Evolutionary conservation across 768 basidiomycete genomes (phyloP), one percentile per base, ranked within the genome.

Genomic region (Lactarius indigo): DNA sequence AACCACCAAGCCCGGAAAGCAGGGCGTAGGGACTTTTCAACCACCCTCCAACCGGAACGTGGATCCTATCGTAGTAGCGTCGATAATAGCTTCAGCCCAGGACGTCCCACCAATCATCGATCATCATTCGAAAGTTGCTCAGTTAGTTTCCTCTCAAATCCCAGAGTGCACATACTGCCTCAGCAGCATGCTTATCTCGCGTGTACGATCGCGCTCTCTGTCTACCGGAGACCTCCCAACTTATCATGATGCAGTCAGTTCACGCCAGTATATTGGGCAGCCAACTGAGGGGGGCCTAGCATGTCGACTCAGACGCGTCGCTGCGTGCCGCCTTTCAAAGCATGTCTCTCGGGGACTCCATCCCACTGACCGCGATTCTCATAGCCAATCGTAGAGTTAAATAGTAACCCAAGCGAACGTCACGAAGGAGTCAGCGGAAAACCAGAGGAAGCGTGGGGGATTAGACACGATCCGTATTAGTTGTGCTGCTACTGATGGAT

Each of bases 371-470:
- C 75, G 57, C 71, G 74, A 26, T 72, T 73, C 68, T 72, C 71
- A 28, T 78, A 77, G 20, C 72, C 75, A 39, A 73, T 73, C 55
- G 80, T 78, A 47, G 80, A 80, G 20, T 3, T 5, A 26, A 37
- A 54, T 75, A 74, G 20, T 30, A 57, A 74, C 62, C 73, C 77
- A 82, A 69, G 75, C 77, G 30, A 75, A 73, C 0, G 78, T 76
- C 26, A 69, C 71, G 2, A 76, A 77, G 5, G 85, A 87, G 66
- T 88, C 90, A 69, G 89, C 26, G 70, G 81, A 10, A 79, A 91
- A 88, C 89, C 88, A 91, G 73, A 89, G 41, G 63, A 89, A 47
- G 67, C 89, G 86, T 57, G 84, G 83, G 26, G 84, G 83, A 13
- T 81, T 73, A 61, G 2, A 20, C 20, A 8, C 52, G 23, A 63